Percentiles rank a stretch among this genome's conserved stretches.
These are phyloP conservation scores for Coemansia sp. DNA, from an alignment of 192 early-diverging fungal genomes.

Conservation along the genomic window DNA sequence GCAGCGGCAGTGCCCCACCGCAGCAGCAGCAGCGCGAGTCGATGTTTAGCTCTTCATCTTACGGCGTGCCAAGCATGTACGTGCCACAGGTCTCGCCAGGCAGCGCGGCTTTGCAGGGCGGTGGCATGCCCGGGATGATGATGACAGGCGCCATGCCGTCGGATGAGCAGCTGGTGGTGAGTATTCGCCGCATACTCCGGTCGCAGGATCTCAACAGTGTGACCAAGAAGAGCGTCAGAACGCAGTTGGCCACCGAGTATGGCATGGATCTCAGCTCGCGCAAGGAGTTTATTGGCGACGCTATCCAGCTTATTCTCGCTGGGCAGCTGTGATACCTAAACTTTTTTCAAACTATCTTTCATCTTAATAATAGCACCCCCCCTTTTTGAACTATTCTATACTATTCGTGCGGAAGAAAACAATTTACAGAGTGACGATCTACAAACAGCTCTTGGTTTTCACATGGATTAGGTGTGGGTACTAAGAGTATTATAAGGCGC, in stretches of 20 bases:
- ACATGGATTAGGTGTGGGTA: neutral
- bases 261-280: conserved; percentile 69
- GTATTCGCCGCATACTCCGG: conserved; percentile 71
- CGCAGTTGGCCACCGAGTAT: conserved; percentile 67
- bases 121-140: conserved; percentile 48
- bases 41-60: conserved; percentile 21
- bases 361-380: neutral
- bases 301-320: conserved; percentile 57
- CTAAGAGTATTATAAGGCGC: neutral
- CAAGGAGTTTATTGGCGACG: conserved; percentile 76
- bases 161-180: conserved; percentile 71
- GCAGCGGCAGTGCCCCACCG: neutral
- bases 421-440: neutral
- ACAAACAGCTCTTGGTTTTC: conserved; percentile 4
- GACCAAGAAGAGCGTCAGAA: conserved; percentile 84
- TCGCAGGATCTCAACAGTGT: conserved; percentile 72
- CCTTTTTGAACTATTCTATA: neutral
- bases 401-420: neutral
- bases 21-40: conserved; percentile 32
- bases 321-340: conserved; percentile 27
- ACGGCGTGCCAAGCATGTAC: conserved; percentile 26
- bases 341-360: neutral
- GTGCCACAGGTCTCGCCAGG: conserved; percentile 9
- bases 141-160: conserved; percentile 54
- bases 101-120: conserved; percentile 19